Percentiles rank a stretch among this genome's conserved stretches.
These are phyloP conservation scores for Raffaelea arxii DNA, from an alignment of 2,329 filamentous ascomycete species.

Conservation along the genomic window DNA sequence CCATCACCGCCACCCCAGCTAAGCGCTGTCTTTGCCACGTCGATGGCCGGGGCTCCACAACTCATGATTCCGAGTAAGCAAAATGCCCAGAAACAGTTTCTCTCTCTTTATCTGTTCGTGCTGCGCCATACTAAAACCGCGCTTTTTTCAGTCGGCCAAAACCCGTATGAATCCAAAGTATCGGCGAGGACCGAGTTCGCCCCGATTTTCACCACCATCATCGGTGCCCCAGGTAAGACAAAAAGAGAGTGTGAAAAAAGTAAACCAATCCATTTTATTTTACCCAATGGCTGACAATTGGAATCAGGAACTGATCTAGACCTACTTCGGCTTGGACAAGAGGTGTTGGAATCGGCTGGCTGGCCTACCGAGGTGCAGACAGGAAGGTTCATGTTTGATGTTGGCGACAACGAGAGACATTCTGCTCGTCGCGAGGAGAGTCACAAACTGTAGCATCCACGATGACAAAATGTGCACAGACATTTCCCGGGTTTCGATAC, in stretches of 20 bases:
- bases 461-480: too few relatives aligned
- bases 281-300: too few relatives aligned
- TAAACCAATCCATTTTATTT: too few relatives aligned
- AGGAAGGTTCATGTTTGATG: background rate
- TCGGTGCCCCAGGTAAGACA: background rate
- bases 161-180: background rate
- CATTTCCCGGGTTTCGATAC: too few relatives aligned
- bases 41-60: background rate
- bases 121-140: background rate
- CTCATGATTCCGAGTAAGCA: background rate
- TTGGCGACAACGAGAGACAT: background rate
- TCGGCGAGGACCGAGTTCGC: background rate
- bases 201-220: background rate
- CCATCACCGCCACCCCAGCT: background rate
- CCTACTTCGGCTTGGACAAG: background rate
- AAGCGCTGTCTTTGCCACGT: background rate
- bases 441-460: background rate
- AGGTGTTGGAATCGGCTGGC: background rate
- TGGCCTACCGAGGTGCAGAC: background rate
- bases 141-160: background rate
- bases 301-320: background rate
- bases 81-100: too few relatives aligned
- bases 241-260: too few relatives aligned
- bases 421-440: background rate
- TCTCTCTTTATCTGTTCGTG: too few relatives aligned